Percentiles rank a stretch among this genome's conserved stretches.
Conservation (phyloP, 805 yeast species). For the Brettanomyces custersianus region DNA sequence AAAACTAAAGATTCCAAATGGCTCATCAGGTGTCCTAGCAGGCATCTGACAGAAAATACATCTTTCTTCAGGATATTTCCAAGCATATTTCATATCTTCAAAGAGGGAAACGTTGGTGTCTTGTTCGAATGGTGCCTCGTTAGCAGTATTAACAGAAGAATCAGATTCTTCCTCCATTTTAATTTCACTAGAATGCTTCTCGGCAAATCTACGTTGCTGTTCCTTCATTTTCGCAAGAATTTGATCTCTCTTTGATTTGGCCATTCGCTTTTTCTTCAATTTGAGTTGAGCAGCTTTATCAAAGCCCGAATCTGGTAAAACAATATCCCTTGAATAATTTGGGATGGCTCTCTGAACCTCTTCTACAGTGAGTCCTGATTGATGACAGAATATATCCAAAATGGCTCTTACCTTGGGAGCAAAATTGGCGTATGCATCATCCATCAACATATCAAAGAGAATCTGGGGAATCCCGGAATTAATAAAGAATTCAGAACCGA, state of each 20-base stretch:
- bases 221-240: constrained; percentile 70
- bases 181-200: constrained; percentile 29
- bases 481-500: constrained; percentile 8
- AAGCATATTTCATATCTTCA: too few species aligned
- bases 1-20: constrained; percentile 68
- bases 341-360: constrained; percentile 29
- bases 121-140: too few species aligned
- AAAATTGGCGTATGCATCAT: constrained; percentile 31
- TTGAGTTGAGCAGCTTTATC: constrained; percentile 28
- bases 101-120: too few species aligned
- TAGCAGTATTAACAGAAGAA: constrained; percentile 8
- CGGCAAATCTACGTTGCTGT: constrained; percentile 71
- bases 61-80: constrained; percentile 66
- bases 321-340: constrained; percentile 7
- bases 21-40: constrained; percentile 43
- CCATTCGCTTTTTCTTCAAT: constrained; percentile 57
- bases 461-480: constrained; percentile 12
- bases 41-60: constrained; percentile 82
- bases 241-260: constrained; percentile 60
- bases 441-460: constrained; percentile 32
- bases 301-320: background rate
- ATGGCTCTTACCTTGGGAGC: constrained; percentile 54
- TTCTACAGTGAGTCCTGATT: constrained; percentile 14
- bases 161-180: constrained; percentile 26
- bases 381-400: constrained; percentile 22